These are phyloP conservation scores for Penicillium sp. DNA, from an alignment of 2,329 filamentous ascomycete species.

Conservation along the genomic window DNA sequence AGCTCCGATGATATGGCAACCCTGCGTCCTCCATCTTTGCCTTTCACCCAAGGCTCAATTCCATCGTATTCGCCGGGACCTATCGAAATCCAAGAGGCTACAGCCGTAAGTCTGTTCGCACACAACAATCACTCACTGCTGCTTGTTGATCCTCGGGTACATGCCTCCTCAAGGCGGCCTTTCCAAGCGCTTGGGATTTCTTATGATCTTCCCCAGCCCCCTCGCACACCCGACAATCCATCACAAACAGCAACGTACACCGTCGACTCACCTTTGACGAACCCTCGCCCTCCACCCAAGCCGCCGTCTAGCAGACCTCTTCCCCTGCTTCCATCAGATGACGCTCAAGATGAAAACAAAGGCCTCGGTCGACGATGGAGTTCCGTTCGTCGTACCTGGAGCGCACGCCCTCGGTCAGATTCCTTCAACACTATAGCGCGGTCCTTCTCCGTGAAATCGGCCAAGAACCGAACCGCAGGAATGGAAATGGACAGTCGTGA, in stretches of 20 bases:
- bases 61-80: constrained; percentile 50
- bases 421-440: constrained; percentile 39
- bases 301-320: constrained; percentile 57
- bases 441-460: constrained; percentile 41
- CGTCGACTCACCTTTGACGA: constrained; percentile 58
- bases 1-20: constrained; percentile 40
- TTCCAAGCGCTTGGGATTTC: constrained; percentile 26
- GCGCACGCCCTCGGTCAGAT: constrained; percentile 40
- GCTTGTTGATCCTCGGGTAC: constrained; percentile 56
- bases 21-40: constrained; percentile 48
- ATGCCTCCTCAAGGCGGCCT: constrained; percentile 30
- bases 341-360: constrained; percentile 25
- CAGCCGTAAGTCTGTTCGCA: constrained; percentile 58
- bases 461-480: constrained; percentile 44
- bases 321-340: constrained; percentile 51
- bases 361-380: constrained; percentile 33
- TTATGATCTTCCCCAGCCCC: constrained; percentile 11
- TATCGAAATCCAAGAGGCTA: constrained; percentile 61
- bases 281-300: constrained; percentile 57
- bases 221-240: constrained; percentile 29
- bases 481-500: constrained; percentile 49
- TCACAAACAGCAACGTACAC: constrained; percentile 15
- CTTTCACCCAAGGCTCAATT: constrained; percentile 49
- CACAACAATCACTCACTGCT: constrained; percentile 64
- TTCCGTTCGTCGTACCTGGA: constrained; percentile 40